Evolutionary conservation across 2,329 filamentous ascomycete species (phyloP), one percentile per base, ranked within the genome.

Genomic region (Whalleya microplaca): DNA sequence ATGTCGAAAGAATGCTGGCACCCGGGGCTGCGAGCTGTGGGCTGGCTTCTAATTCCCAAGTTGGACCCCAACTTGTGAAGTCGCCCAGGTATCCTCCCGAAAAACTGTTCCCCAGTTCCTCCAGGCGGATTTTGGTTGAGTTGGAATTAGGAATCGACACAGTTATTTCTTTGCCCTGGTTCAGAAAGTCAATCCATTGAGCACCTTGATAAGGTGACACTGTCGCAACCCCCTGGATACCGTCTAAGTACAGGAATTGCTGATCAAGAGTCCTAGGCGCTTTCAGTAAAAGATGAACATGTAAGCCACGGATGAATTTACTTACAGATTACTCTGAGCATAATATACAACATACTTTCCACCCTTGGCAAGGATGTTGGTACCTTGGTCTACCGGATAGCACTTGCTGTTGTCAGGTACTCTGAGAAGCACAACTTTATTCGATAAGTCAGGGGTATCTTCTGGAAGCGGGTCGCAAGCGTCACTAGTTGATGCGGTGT

Each of bases 1-100:
- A 83, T 1, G 80, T 83, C 12, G 79, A 80, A 48, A 82, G 70
- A 57, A 84, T 82, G 29, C 72, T 69, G 41, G 78, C 78, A 53
- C 80, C 79, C 2, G 78, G 77, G 0, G 79, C 69, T 16, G 73
- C 72, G 51, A 82, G 63, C 60, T 81, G 73, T 2, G 79, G 79
- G 65, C 79, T 80, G 43, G 79, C 69, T 42, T 76, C 69, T 3
- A 76, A 68, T 49, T 80, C 77, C 60, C 72, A 77, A 0, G 72
- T 75, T 3, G 78, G 77, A 16, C 78, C 77, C 76, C 78, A 80
- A n/a, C 71, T 73, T 27, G 70, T 78, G 54, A 69, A 78, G 0
- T 63, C 62, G 59, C 71, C 75, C 12, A 75, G 58, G 45, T 29
- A 29, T 29, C 27, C 27, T 12, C 27, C 27, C 27, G 63, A 63